These are phyloP conservation scores for Polytrichum commune DNA, from an alignment of 225 moss, liverwort and hornwort species.

Conservation along the genomic window DNA sequence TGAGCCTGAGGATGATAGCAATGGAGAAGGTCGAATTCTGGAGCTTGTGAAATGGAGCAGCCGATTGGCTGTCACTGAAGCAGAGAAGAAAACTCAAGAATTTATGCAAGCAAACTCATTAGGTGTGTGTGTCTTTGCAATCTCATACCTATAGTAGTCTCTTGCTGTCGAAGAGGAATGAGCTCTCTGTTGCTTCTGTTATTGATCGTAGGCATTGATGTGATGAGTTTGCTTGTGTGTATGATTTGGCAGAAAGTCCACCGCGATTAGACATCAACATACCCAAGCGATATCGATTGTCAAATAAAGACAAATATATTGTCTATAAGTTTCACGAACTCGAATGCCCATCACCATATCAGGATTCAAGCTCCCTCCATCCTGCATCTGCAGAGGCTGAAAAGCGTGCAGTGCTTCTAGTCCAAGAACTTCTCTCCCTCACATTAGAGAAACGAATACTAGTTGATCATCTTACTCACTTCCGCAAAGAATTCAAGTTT, in stretches of 20 bases:
- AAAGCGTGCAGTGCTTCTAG: conserved; percentile 74
- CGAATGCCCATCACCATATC: conserved; percentile 74
- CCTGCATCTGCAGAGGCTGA: conserved; percentile 70
- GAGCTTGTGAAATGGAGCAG: conserved; percentile 77
- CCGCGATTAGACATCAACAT: conserved; percentile 33
- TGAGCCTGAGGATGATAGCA: conserved; percentile 28
- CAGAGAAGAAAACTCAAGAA: conserved; percentile 29
- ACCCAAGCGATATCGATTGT: conserved; percentile 45
- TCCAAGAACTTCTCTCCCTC: conserved; percentile 80
- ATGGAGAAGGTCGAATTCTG: conserved; percentile 52
- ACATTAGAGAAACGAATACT: conserved; percentile 84
- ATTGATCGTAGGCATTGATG: too few species aligned
- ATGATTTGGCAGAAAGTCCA: conserved; percentile 35
- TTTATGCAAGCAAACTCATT: conserved; percentile 10
- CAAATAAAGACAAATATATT: conserved; percentile 60
- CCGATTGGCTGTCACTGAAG: conserved; percentile 54
- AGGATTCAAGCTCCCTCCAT: conserved; percentile 51
- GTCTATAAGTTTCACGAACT: conserved; percentile 61
- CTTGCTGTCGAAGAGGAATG: too few species aligned
- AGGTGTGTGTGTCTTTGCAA: conserved; percentile 16
- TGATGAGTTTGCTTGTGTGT: too few species aligned
- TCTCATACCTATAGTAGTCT: neutral
- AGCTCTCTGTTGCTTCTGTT: too few species aligned
- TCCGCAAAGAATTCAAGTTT: conserved; percentile 82
- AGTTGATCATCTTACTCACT: conserved; percentile 97